phyloP scores from a whole-genome alignment of 768 basidiomycete species.

The Hemileccinum rubropunctum region DNA sequence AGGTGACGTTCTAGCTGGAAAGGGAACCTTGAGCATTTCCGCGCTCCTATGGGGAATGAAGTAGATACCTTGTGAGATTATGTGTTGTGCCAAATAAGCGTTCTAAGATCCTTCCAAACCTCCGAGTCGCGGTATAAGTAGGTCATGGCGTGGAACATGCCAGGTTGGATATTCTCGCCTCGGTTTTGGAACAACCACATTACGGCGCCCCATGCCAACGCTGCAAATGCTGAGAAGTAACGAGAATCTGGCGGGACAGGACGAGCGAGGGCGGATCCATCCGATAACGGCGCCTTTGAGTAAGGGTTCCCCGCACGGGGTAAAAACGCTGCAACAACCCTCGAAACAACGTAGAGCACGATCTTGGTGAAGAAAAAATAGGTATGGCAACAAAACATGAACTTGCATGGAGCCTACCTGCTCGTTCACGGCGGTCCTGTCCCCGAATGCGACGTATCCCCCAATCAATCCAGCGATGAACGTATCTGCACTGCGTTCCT shows the following conservation, averaged over 20 bases:
- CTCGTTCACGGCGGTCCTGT: conserved; percentile 85
- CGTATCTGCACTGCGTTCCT: conserved; percentile 76
- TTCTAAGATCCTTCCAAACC: conserved; percentile 75
- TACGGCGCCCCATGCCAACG: conserved; percentile 89
- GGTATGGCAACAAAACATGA: conserved; percentile 8
- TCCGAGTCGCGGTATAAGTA: conserved; percentile 96
- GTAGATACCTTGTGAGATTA: conserved; percentile 30
- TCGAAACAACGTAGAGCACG: conserved; percentile 92
- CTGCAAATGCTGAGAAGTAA: conserved; percentile 85
- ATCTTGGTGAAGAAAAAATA: conserved; percentile 52
- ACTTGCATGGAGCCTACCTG: conserved; percentile 56
- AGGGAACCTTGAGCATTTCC: not conserved
- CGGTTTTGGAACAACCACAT: conserved; percentile 94
- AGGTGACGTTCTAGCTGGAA: conserved; percentile 6
- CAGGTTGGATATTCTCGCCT: conserved; percentile 90
- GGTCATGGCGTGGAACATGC: conserved; percentile 94
- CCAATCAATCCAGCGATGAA: conserved; percentile 92
- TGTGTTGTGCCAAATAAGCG: conserved; percentile 89
- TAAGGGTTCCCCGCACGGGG: conserved; percentile 68
- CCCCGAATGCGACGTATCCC: conserved; percentile 86
- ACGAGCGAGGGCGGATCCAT: conserved; percentile 44
- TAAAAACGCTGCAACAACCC: conserved; percentile 88
- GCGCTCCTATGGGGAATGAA: not conserved
- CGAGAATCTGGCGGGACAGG: conserved; percentile 82
- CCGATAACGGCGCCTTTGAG: conserved; percentile 41